Conservation (phyloP, 345 rosid genomes). For the Firmiana major region DNA sequence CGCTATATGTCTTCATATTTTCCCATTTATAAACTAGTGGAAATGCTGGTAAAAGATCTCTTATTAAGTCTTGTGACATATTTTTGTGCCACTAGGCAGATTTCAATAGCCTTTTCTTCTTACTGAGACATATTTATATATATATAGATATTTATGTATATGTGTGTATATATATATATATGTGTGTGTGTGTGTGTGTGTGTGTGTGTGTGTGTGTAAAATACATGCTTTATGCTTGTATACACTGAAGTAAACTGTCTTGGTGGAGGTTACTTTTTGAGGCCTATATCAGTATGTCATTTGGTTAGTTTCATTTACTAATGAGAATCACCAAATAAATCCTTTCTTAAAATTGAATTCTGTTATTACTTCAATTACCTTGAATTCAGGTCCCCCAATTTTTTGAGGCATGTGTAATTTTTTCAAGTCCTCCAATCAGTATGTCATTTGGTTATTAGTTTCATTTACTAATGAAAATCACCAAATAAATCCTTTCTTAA, state of each 20-base stretch:
- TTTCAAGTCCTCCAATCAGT: too few relatives aligned
- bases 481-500: background rate
- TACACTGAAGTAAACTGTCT: background rate
- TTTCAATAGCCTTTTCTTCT: background rate
- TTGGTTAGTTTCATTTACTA: background rate
- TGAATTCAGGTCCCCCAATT: background rate
- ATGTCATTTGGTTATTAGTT: background rate
- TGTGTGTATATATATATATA: too few relatives aligned
- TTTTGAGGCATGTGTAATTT: background rate
- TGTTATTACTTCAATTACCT: background rate
- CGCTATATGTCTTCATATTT: background rate
- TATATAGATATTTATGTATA: too few relatives aligned
- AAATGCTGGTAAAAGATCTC: background rate
- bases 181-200: too few relatives aligned
- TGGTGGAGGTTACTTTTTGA: background rate
- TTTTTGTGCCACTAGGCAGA: background rate
- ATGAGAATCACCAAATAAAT: background rate
- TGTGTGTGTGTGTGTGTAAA: background rate
- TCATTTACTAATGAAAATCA: background rate
- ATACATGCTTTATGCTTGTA: background rate
- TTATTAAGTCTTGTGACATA: background rate
- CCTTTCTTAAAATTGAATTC: background rate
- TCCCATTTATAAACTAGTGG: background rate
- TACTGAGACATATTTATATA: background rate
- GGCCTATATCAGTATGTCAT: background rate